These are phyloP conservation scores for Bipolaris sorokiniana DNA, from an alignment of 2,329 filamentous ascomycete species.

Conservation along the genomic window DNA sequence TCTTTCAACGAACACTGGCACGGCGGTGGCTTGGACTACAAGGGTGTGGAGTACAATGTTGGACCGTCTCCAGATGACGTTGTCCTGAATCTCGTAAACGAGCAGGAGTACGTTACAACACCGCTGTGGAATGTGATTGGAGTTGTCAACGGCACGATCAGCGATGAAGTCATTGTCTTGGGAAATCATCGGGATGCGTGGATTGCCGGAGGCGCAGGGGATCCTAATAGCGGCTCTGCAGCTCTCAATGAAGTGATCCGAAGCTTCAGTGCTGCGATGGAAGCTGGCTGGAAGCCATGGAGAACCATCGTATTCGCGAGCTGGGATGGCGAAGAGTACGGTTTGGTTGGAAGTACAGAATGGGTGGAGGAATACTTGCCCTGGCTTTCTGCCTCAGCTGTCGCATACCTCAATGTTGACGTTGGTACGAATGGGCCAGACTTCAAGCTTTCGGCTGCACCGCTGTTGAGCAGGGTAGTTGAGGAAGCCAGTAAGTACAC, in stretches of 20 bases:
- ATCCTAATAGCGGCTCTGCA: constrained; percentile 83
- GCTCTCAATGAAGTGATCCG: constrained; percentile 79
- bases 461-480: constrained; percentile 75
- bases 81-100: constrained; percentile 57
- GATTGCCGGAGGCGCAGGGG: constrained; percentile 82
- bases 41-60: constrained; percentile 83
- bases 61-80: constrained; percentile 78
- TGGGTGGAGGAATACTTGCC: constrained; percentile 91
- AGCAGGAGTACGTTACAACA: constrained; percentile 58
- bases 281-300: constrained; percentile 79
- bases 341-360: constrained; percentile 83
- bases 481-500: constrained; percentile 62
- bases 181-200: constrained; percentile 94
- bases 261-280: constrained; percentile 73
- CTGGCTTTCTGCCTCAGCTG: constrained; percentile 74
- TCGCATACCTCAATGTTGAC: constrained; percentile 89
- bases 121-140: constrained; percentile 79
- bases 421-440: constrained; percentile 69
- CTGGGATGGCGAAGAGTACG: constrained; percentile 78
- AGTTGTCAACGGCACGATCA: constrained; percentile 83
- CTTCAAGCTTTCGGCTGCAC: constrained; percentile 72
- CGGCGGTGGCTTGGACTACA: constrained; percentile 74
- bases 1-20: constrained; percentile 77
- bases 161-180: constrained; percentile 84
- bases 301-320: constrained; percentile 87